Evolutionary conservation across 306 rosid genomes (phyloP), one percentile per base, ranked within the genome.

Genomic region (Hippophae tibetana): DNA sequence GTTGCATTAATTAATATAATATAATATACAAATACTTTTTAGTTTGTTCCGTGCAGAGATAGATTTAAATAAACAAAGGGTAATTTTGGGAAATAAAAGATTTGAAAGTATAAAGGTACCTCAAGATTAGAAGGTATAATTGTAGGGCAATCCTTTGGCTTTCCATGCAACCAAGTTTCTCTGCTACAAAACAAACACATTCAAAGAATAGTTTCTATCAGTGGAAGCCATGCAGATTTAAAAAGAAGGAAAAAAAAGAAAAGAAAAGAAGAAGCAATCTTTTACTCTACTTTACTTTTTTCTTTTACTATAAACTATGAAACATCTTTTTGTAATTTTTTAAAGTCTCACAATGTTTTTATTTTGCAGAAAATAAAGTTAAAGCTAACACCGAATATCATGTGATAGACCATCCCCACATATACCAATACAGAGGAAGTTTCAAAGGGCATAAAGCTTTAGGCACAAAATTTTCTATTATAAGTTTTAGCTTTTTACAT

Each of bases 111-210:
- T 48, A 14, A 48, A 48, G 5, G 68, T 84, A 87, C 95, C 95
- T 84, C 82, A 63, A 82, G 80, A 53, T 87, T 82, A 47, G 76
- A 64, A 64, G 75, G 11, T 8, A 11, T 52, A 52, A 6, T 60
- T 60, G 79, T 81, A 48, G 71, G 63, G 73, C 84, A 86, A 72
- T 82, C 77, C 77, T 83, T 85, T 80, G 85, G 73, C 65, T 74
- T 82, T 45, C 90, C 82, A 76, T 87, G 84, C 83, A 90, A 81
- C 87, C 89, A 87, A 77, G 85, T 87, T 84, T 87, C 97, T 76
- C 94, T 90, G 85, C 83, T 72, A 78, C 66, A 79, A 77, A 70
- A 64, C 70, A 77, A 76, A 69, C 78, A 85, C 58, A 57, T 55
- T 7, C 70, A 54, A 55, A 60, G 82, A 74, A 74, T 66, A 76